These are phyloP conservation scores for Starmerella etchellsii DNA, from an alignment of 805 yeast genomes.

Conservation along the genomic window DNA sequence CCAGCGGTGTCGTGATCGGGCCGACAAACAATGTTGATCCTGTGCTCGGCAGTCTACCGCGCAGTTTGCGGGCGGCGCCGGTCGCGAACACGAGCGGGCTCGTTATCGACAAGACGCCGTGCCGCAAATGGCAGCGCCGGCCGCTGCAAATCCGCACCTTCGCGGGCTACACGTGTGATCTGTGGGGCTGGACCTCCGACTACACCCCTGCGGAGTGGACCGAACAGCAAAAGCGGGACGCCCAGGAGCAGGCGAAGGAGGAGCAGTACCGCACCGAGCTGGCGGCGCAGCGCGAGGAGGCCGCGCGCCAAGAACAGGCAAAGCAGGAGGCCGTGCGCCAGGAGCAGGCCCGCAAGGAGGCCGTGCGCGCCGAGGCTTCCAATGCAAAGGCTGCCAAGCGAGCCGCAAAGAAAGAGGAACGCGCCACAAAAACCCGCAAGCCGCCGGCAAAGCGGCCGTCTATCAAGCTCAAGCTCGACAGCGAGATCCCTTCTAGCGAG, in stretches of 20 bases:
- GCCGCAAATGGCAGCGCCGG: constrained; percentile 35
- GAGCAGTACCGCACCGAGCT: background rate
- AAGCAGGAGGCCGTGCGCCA: background rate
- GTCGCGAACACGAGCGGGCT: constrained; percentile 28
- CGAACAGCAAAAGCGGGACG: constrained; percentile 2
- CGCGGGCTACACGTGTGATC: constrained; percentile 33
- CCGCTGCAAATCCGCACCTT: constrained; percentile 33
- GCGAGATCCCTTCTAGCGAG: background rate
- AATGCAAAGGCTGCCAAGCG: background rate
- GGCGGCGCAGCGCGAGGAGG: background rate
- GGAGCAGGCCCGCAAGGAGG: background rate
- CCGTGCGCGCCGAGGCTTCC: background rate
- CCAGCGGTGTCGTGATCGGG: background rate
- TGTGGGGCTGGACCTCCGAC: constrained; percentile 32
- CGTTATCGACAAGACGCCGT: constrained; percentile 33
- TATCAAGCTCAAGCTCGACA: background rate
- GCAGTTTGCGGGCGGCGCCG: constrained; percentile 19
- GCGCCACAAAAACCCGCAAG: background rate
- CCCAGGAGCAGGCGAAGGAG: constrained; percentile 1
- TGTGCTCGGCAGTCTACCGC: constrained; percentile 16
- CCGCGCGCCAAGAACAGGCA: background rate
- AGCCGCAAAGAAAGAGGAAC: background rate
- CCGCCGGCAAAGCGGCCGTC: background rate
- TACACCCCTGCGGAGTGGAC: constrained; percentile 9
- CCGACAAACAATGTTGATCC: constrained; percentile 11